Conservation (phyloP, 768 basidiomycete genomes). For the Podaxis mareebaensis region DNA sequence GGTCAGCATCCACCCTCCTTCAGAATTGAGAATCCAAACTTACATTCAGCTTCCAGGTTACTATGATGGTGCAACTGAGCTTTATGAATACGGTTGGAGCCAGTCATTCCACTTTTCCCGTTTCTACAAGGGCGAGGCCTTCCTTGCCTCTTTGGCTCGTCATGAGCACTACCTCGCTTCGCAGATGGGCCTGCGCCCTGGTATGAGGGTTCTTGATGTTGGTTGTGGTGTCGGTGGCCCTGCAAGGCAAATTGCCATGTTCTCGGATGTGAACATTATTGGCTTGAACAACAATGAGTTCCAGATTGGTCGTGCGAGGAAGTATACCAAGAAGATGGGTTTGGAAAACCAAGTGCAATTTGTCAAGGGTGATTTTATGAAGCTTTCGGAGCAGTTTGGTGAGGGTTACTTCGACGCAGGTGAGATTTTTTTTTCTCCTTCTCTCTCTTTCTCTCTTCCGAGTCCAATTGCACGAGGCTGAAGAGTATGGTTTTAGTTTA, state of each 20-base stretch:
- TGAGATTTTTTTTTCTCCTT: constrained; percentile 32
- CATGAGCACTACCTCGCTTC: constrained; percentile 97
- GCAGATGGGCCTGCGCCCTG: constrained; percentile 79
- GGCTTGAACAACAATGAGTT: constrained; percentile 97
- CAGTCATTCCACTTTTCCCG: constrained; percentile 96
- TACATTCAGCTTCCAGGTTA: constrained; percentile 56
- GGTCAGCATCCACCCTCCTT: constrained; percentile 45
- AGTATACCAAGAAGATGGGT: constrained; percentile 77
- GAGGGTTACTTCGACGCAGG: constrained; percentile 94
- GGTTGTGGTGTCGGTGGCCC: constrained; percentile 99
- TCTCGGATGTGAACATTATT: constrained; percentile 80
- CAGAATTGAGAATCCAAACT: neutral
- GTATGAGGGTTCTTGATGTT: constrained; percentile 97
- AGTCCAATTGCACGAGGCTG: neutral
- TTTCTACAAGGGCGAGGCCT: constrained; percentile 90
- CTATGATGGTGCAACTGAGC: constrained; percentile 94
- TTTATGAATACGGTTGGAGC: constrained; percentile 95
- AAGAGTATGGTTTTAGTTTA: constrained; percentile 58
- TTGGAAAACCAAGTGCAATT: constrained; percentile 78
- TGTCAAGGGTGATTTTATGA: constrained; percentile 97
- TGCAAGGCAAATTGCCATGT: constrained; percentile 91
- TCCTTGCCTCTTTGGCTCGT: constrained; percentile 75
- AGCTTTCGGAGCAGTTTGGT: constrained; percentile 87
- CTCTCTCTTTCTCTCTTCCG: no score
- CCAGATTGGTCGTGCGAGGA: constrained; percentile 84